Base-by-base conservation (phyloP, 2,329 filamentous ascomycete species). In the Xylariaceae sp. region DNA sequence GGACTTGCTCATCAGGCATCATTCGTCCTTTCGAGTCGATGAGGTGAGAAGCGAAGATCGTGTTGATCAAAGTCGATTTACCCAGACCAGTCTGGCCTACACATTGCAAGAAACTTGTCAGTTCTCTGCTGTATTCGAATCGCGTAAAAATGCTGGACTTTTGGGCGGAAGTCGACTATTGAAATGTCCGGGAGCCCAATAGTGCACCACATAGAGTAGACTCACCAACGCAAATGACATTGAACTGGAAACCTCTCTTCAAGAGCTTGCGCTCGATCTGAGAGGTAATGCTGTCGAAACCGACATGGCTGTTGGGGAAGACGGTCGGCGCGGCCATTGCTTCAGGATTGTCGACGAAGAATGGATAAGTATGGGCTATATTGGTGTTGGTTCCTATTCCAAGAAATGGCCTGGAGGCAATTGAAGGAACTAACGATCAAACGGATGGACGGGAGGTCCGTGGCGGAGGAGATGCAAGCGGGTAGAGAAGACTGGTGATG, bases 241-340 rank as follows among this genome's bases (percentile, higher is more conserved):
- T 98, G 83, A 98, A 98, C 73, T 98, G 93, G 73, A 98, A 98
- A 61, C 93, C 93, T 73, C 93, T 89, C 81, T 98, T 98, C 74
- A 98, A 71, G 66, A 97, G 85, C 85, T 98, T 98, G 76, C 88
- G 87, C 84, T 98, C 93, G 61, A 98, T 98, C 78, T 98, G 93
- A 57, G 85, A 89, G 60, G 93, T 98, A 79, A 98, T 98, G 77
- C 89, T 96, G 78, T 98, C 93, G 77, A 98, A 98, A 81, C 93
- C 93, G 69, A 98, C 93, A 79, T 97, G 93, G 85, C 85, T 95
- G 69, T 93, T 85, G 64, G 93, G 93, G 72, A 88, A 93, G 66
- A 85, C 81, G 62, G 81, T 81, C 61, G 80, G 73, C 63, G 82
- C 65, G 61, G 84, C 81, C 79, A 86, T 84, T 66, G 72, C 64